Conservation (phyloP, 352 stramenopile species). For the Phytophthora vignae region DNA sequence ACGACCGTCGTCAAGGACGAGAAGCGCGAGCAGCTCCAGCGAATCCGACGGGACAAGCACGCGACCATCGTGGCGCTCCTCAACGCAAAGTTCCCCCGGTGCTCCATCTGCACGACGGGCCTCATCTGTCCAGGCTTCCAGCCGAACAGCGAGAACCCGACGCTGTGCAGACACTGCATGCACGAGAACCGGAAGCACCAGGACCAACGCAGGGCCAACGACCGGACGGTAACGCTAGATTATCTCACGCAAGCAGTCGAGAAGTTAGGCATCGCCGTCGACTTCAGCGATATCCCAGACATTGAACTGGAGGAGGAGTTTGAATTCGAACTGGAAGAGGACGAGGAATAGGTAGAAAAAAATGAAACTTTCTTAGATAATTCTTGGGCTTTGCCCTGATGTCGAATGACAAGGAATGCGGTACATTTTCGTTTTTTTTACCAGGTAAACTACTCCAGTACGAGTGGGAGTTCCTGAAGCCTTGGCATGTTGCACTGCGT, state of each 20-base stretch:
- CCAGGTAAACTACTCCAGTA: no score
- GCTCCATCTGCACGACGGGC: conserved; percentile 68
- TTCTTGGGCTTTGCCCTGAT: no score
- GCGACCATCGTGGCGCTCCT: conserved; percentile 52
- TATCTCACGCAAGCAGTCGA: conserved; percentile 59
- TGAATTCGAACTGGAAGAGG: conserved; percentile 51
- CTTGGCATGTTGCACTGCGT: not conserved
- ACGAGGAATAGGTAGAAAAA: conserved; percentile 7
- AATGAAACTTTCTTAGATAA: no score
- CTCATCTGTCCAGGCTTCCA: conserved; percentile 82
- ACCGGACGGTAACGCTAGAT: conserved; percentile 46
- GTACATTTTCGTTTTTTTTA: no score
- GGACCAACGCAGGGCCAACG: conserved; percentile 45
- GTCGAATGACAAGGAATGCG: no score
- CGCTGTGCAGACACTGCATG: conserved; percentile 80
- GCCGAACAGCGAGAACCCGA: conserved; percentile 68
- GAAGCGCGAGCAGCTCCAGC: conserved; percentile 47
- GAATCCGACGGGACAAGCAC: conserved; percentile 57
- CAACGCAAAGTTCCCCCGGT: conserved; percentile 71
- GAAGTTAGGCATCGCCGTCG: conserved; percentile 64
- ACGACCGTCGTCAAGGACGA: conserved; percentile 54
- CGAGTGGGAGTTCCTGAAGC: not conserved
- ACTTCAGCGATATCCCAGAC: conserved; percentile 59
- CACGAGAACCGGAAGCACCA: conserved; percentile 78
- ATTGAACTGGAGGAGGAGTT: conserved; percentile 72